These are phyloP conservation scores for Cyanidium caldarium DNA, from an alignment of 23 red algal genomes.

Conservation along the genomic window DNA sequence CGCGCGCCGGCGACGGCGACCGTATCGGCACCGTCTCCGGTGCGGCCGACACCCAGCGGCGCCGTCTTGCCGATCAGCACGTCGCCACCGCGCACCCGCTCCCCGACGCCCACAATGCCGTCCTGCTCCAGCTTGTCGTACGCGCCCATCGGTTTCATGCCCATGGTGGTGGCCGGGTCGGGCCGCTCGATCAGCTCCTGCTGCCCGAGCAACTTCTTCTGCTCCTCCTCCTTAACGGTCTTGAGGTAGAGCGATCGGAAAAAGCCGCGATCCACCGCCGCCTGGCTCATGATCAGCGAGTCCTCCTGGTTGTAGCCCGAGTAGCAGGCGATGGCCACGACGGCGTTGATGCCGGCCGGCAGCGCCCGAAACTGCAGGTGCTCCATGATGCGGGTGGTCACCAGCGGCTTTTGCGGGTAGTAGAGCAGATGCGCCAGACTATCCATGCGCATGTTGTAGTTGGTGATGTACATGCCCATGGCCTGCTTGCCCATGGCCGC, in stretches of 20 bases:
- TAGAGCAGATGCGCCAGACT: constrained; percentile 96
- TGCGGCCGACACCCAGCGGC: constrained; percentile 18
- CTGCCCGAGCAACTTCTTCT: constrained; percentile 39
- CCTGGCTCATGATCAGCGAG: constrained; percentile 94
- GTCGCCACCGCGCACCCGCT: constrained; percentile 46
- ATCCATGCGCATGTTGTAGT: constrained; percentile 93
- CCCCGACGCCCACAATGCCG: constrained; percentile 69
- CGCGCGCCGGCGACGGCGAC: constrained; percentile 35
- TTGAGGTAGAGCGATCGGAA: constrained; percentile 90
- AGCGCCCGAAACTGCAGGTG: constrained; percentile 91
- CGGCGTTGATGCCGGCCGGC: constrained; percentile 94
- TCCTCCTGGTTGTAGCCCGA: constrained; percentile 99
- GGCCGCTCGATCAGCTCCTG: constrained; percentile 67
- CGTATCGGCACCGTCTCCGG: constrained; percentile 13
- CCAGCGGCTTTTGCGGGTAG: constrained; percentile 95
- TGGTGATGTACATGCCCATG: constrained; percentile 96
- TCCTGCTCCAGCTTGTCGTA: constrained; percentile 87
- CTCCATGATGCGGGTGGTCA: constrained; percentile 83
- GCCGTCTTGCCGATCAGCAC: constrained; percentile 84
- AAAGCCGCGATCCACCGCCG: constrained; percentile 77
- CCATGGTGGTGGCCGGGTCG: constrained; percentile 28
- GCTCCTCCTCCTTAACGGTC: constrained; percentile 68
- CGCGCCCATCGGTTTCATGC: constrained; percentile 47
- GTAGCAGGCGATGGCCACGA: constrained; percentile 97
- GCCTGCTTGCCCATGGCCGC: constrained; percentile 99